phyloP scores from a whole-genome alignment of 805 yeast species.

The Naumovozyma baii region DNA sequence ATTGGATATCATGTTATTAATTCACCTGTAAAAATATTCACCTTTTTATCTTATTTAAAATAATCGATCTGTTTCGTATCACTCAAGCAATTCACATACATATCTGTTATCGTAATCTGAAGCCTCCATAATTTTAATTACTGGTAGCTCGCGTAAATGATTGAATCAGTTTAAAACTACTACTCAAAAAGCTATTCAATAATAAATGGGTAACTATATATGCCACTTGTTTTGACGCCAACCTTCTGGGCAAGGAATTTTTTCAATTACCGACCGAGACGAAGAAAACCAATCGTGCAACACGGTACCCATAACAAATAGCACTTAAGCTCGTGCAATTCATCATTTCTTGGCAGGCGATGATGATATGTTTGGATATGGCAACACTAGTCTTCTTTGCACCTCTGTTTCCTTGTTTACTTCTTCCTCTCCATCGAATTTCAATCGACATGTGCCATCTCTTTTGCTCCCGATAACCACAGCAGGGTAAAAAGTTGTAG shows the following conservation, averaged over 20 bases:
- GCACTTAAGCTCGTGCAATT: too few relatives aligned
- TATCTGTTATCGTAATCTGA: neutral
- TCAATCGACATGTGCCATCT: constrained; percentile 67
- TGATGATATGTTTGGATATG: constrained; percentile 42
- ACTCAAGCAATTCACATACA: neutral
- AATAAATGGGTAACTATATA: neutral
- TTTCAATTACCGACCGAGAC: neutral
- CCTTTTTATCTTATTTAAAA: too few relatives aligned
- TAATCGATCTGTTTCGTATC: too few relatives aligned
- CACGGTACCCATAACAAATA: neutral
- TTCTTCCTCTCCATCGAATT: constrained; percentile 96
- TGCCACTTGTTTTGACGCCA: neutral
- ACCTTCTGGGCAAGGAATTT: neutral
- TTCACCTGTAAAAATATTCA: too few relatives aligned
- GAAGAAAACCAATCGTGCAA: neutral
- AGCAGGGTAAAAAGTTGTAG: constrained; percentile 94
- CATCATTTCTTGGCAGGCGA: constrained; percentile 15
- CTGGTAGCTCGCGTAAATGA: too few relatives aligned
- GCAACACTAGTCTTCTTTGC: constrained; percentile 71
- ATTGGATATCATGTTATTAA: too few relatives aligned
- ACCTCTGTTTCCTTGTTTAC: constrained; percentile 93
- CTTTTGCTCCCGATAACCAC: constrained; percentile 69
- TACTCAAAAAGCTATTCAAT: too few relatives aligned
- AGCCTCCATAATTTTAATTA: neutral
- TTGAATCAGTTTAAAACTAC: too few relatives aligned